These are phyloP conservation scores for Pythium volutum DNA, from an alignment of 352 stramenopile genomes.

Conservation along the genomic window DNA sequence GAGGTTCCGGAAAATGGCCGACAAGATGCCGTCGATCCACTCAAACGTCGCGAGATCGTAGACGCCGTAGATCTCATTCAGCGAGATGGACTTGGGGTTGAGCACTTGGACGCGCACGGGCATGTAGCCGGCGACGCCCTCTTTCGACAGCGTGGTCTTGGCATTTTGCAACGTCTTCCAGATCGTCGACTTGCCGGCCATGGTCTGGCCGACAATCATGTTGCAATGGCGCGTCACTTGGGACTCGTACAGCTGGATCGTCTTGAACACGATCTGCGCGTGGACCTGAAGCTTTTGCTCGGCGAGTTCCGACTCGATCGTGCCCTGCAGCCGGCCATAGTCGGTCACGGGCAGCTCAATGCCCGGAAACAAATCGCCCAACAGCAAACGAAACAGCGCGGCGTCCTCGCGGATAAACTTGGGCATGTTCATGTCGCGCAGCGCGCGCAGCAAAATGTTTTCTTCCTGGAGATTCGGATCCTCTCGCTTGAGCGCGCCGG, in stretches of 20 bases:
- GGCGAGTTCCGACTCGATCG: slow-evolving; percentile 83
- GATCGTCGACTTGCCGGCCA: slow-evolving; percentile 90
- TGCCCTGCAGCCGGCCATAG: slow-evolving; percentile 65
- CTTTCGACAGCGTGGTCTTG: slow-evolving; percentile 75
- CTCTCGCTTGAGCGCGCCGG: slow-evolving; percentile 88
- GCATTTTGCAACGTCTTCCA: slow-evolving; percentile 74
- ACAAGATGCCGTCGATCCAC: slow-evolving; percentile 95
- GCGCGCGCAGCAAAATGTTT: slow-evolving; percentile 87
- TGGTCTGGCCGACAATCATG: slow-evolving; percentile 93
- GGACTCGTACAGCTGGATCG: slow-evolving; percentile 96
- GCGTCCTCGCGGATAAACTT: slow-evolving; percentile 96
- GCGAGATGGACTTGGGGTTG: slow-evolving; percentile 95
- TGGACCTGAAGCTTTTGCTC: slow-evolving; percentile 84
- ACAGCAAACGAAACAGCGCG: slow-evolving; percentile 93
- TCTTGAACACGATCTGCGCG: slow-evolving; percentile 91
- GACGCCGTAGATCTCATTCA: slow-evolving; percentile 94
- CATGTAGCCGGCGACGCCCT: slow-evolving; percentile 67
- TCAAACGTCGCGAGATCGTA: slow-evolving; percentile 95
- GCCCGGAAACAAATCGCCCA: slow-evolving; percentile 90
- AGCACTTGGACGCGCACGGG: slow-evolving; percentile 88
- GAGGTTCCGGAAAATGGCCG: slow-evolving; percentile 89
- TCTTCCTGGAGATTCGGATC: slow-evolving; percentile 93
- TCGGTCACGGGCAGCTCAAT: slow-evolving; percentile 92
- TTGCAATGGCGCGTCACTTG: slow-evolving; percentile 95
- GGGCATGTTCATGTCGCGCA: slow-evolving; percentile 95